Evolutionary conservation across 2,329 filamentous ascomycete genomes (phyloP).

Genomic region (Mollisiaceae sp.): DNA sequence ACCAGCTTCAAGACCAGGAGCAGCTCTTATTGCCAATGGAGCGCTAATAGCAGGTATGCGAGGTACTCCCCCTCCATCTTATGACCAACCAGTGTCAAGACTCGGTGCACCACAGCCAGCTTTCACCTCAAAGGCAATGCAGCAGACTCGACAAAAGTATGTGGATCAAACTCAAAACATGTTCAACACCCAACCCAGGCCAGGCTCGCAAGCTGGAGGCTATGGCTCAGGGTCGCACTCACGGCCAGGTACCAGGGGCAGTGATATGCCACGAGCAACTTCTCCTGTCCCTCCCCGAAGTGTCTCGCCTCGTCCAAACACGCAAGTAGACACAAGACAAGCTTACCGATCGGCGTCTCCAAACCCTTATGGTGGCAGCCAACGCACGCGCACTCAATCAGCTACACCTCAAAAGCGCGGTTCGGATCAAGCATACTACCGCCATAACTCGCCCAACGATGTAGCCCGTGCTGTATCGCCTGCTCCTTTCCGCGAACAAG

Average conservation of each 20-base stretch:
- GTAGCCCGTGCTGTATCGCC: constrained; percentile 53
- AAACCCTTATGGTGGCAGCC: constrained; percentile 61
- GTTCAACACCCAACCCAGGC: constrained; percentile 55
- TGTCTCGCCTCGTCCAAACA: constrained; percentile 65
- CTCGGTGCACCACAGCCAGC: constrained; percentile 90
- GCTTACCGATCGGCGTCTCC: constrained; percentile 60
- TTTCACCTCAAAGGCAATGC: constrained; percentile 93
- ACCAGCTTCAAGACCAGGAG: constrained; percentile 51
- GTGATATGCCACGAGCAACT: constrained; percentile 61
- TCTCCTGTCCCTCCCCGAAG: constrained; percentile 73
- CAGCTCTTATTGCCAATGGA: constrained; percentile 46
- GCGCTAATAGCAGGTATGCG: constrained; percentile 62
- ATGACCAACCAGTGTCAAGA: constrained; percentile 75
- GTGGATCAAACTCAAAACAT: constrained; percentile 81
- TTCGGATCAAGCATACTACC: constrained; percentile 57
- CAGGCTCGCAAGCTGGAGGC: constrained; percentile 40
- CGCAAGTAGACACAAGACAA: constrained; percentile 54
- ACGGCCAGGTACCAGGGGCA: constrained; percentile 63
- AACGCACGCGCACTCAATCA: constrained; percentile 40
- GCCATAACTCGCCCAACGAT: constrained; percentile 53
- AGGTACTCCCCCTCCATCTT: constrained; percentile 85
- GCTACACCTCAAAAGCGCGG: constrained; percentile 51
- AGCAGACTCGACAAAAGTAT: constrained; percentile 90
- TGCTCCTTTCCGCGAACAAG: constrained; percentile 44
- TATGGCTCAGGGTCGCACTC: constrained; percentile 49